Evolutionary conservation across 2,329 filamentous ascomycete species (phyloP), one percentile per base, ranked within the genome.

Genomic region (Phaeosphaeriaceae sp.): DNA sequence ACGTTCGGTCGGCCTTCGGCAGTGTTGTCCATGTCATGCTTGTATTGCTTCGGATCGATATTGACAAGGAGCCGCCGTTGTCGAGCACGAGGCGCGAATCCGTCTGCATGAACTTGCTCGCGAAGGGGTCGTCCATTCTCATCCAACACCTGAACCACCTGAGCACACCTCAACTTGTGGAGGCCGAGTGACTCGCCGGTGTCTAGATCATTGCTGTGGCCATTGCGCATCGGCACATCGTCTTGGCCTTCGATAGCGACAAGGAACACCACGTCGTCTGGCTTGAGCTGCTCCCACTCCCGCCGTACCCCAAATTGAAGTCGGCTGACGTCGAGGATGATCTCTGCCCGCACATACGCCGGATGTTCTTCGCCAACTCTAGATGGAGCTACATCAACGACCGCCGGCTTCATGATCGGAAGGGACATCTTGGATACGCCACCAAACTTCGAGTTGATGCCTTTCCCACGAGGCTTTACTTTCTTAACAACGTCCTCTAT

Each of bases 361-460:
- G 92, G 93, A 43, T 87, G 86, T 33, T 87, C 82, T 40, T 92
- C 87, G 12, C 94, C 94, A 45, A 99, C 92, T 30, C 87, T 83
- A 6, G 94, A 83, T 0, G 90, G 91, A 3, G 88, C 85, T 18
- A 93, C 88, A 66, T 99, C 92, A 23, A 97, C 80, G 39, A 99
- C 90, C 62, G 90, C 87, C 54, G 92, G 90, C 64, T 90, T 94
- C 15, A 85, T 81, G 50, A 97, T 94, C 1, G 90, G 87, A 44
- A 97, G 80, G 2, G 92, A 92, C 92, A 97, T 96, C 63, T 86
- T 91, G 2, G 93, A 95, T 63, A 90, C 92, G 0, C 94, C 93
- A 11, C 87, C 81, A 67, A 97, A 97, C 4, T 77, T 80, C 0
- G 80, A 75, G 32, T 83, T 87, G 55, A 85, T 83, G n/a, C 87